phyloP scores from a whole-genome alignment of 352 stramenopile genomes.

The Phytopythium montanum region DNA sequence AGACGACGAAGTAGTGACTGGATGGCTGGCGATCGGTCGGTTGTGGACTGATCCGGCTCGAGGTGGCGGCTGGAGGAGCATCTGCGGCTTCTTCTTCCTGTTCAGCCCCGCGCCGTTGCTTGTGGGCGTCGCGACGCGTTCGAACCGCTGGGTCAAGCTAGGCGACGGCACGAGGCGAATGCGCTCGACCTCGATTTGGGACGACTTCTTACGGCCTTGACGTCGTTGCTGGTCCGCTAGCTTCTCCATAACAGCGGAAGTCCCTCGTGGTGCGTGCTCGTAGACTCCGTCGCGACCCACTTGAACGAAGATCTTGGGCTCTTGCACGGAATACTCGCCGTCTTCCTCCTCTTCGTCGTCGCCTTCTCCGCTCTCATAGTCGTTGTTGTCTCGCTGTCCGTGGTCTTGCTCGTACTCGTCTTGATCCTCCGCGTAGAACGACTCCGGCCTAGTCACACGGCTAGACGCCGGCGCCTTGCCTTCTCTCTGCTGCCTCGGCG shows the following conservation, averaged over 20 bases:
- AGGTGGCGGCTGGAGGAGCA: neutral
- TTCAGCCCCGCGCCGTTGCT: neutral
- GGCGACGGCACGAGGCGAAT: slow-evolving; percentile 46
- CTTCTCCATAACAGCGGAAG: slow-evolving; percentile 35
- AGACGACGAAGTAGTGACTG: slow-evolving; percentile 1
- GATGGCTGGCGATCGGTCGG: neutral
- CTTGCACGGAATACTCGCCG: slow-evolving; percentile 23
- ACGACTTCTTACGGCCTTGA: slow-evolving; percentile 16
- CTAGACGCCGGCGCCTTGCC: slow-evolving; percentile 10
- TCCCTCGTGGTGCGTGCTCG: slow-evolving; percentile 21
- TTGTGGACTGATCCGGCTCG: neutral
- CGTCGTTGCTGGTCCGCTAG: slow-evolving; percentile 25
- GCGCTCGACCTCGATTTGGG: slow-evolving; percentile 36
- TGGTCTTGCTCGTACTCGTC: slow-evolving; percentile 14
- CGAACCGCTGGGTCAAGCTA: slow-evolving; percentile 39
- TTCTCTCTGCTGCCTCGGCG: slow-evolving; percentile 14
- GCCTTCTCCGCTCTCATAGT: slow-evolving; percentile 21
- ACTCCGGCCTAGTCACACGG: slow-evolving; percentile 20
- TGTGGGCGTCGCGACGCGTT: slow-evolving; percentile 30
- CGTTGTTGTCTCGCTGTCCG: slow-evolving; percentile 20
- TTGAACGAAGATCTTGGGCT: slow-evolving; percentile 48
- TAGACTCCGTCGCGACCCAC: slow-evolving; percentile 34
- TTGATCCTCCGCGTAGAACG: slow-evolving; percentile 7
- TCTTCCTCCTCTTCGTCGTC: slow-evolving; percentile 18
- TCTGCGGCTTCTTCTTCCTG: slow-evolving; percentile 15